A percentile compares a stretch with the other conserved stretches of the same genome.
Conservation (phyloP, 2,329 filamentous ascomycete genomes). For the Chaetomium sp. region DNA sequence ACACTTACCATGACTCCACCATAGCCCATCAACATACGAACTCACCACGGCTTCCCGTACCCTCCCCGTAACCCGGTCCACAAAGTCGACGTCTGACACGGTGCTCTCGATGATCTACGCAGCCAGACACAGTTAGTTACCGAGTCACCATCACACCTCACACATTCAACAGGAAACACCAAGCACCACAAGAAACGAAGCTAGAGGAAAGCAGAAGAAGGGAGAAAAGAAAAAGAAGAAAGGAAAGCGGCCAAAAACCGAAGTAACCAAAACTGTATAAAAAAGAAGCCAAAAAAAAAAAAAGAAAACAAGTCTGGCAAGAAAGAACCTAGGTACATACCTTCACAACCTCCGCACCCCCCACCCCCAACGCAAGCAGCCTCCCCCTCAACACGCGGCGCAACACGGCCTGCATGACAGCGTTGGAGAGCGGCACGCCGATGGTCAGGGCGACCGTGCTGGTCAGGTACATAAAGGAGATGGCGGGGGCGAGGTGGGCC, state of each 20-base stretch:
- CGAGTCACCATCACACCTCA: background rate
- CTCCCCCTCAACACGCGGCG: conserved; percentile 31
- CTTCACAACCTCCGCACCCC: conserved; percentile 29
- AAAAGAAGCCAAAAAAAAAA: background rate
- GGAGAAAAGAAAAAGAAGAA: background rate
- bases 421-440: conserved; percentile 45
- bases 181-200: background rate
- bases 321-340: no score
- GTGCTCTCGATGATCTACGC: conserved; percentile 40
- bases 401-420: conserved; percentile 39
- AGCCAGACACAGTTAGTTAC: background rate
- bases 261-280: background rate
- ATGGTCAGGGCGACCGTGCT: conserved; percentile 44
- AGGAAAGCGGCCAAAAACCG: no score
- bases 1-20: conserved; percentile 40
- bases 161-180: background rate
- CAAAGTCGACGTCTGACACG: conserved; percentile 40
- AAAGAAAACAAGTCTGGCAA: no score
- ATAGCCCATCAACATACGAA: conserved; percentile 42
- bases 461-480: conserved; percentile 46
- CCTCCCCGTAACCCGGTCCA: conserved; percentile 35
- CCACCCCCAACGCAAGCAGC: conserved; percentile 33
- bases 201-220: background rate
- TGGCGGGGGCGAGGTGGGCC: conserved; percentile 44
- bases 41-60: conserved; percentile 38